A percentile compares a stretch with the other conserved stretches of the same genome.
Conservation (phyloP, 805 yeast species). For the Ogataea siamensis region DNA sequence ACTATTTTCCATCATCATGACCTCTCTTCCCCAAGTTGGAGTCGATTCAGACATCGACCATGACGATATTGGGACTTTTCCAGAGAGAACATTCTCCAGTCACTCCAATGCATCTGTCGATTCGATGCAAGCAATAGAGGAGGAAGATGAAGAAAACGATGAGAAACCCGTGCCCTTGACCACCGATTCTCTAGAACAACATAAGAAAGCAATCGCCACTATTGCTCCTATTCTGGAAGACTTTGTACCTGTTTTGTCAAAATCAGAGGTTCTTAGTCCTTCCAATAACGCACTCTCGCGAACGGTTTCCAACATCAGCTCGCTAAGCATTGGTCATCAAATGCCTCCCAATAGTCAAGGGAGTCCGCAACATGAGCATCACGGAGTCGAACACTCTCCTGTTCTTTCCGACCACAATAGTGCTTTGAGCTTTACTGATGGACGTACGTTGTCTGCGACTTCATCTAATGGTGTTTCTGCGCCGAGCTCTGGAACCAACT, state of each 20-base stretch:
- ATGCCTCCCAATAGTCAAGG: slow-evolving; percentile 7
- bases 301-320: slow-evolving; percentile 33
- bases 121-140: slow-evolving; percentile 17
- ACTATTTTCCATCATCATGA: neutral
- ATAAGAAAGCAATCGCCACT: slow-evolving; percentile 67
- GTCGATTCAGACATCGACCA: neutral
- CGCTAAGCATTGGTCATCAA: slow-evolving; percentile 28
- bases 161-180: slow-evolving; percentile 30
- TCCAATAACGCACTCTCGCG: slow-evolving; percentile 32
- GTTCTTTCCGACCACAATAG: neutral
- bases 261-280: slow-evolving; percentile 37
- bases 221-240: slow-evolving; percentile 74
- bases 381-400: slow-evolving; percentile 1
- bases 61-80: slow-evolving; percentile 2
- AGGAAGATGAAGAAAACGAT: slow-evolving; percentile 26
- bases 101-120: slow-evolving; percentile 25
- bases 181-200: slow-evolving; percentile 33
- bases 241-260: slow-evolving; percentile 68
- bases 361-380: slow-evolving; percentile 9
- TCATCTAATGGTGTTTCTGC: slow-evolving; percentile 15
- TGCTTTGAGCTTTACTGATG: slow-evolving; percentile 1
- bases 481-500: slow-evolving; percentile 15
- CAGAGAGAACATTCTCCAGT: slow-evolving; percentile 21
- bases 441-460: slow-evolving; percentile 11
- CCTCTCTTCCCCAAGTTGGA: slow-evolving; percentile 1